Conservation (phyloP, 495 filamentous ascomycete species). For the Copromyces sp. region DNA sequence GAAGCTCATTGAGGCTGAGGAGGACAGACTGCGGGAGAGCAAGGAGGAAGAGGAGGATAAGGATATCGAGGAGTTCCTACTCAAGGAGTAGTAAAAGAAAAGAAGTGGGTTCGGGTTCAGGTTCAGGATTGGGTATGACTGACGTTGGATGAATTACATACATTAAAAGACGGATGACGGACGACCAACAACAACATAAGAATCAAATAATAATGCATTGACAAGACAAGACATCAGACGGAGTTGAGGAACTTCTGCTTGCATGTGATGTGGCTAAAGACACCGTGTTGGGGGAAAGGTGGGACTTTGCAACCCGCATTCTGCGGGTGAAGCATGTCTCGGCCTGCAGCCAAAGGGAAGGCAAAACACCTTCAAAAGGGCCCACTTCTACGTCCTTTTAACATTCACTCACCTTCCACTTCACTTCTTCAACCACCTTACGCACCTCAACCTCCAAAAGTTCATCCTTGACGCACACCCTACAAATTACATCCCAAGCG, state of each 20-base stretch:
- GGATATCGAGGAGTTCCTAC: constrained; percentile 61
- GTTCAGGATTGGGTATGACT: neutral
- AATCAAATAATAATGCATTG: neutral
- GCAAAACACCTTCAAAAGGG: neutral
- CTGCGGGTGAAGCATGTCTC: neutral
- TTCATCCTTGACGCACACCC: neutral
- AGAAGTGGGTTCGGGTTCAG: neutral
- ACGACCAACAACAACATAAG: neutral
- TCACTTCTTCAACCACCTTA: neutral
- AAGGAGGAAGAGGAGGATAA: constrained; percentile 51
- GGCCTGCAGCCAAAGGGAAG: neutral
- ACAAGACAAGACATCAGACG: neutral
- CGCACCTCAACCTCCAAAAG: neutral
- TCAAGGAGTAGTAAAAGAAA: constrained; percentile 27
- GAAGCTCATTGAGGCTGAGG: constrained; percentile 43
- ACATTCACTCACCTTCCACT: neutral
- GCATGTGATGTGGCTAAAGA: neutral
- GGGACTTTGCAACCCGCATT: neutral
- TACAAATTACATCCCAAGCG: neutral
- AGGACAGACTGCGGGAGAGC: constrained; percentile 31
- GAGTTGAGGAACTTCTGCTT: neutral
- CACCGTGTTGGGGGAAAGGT: neutral
- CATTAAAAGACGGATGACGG: neutral
- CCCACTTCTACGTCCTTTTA: neutral
- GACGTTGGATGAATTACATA: neutral